These are phyloP conservation scores for Eucommia ulmoides DNA, from an alignment of 257 asterid genomes.

Conservation along the genomic window DNA sequence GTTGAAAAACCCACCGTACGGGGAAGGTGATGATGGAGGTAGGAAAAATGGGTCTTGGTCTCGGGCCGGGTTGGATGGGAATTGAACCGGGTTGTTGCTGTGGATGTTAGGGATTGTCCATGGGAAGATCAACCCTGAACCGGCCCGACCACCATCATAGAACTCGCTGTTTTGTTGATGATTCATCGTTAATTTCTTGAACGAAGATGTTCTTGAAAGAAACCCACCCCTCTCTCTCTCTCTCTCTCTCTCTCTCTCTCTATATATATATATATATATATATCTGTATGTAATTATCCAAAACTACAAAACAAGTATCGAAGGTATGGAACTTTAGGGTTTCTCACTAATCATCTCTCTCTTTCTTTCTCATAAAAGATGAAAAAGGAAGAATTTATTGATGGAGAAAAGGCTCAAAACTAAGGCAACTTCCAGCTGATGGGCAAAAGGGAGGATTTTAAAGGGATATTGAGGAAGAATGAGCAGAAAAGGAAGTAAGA, in stretches of 20 bases:
- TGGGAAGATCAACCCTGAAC: slow-evolving; percentile 30
- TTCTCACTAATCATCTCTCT: no score
- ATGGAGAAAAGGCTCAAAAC: slow-evolving; percentile 16
- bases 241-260: no score
- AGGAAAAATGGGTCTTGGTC: slow-evolving; percentile 55
- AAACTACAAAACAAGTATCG: no score
- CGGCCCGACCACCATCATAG: slow-evolving; percentile 11
- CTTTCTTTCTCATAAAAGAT: slow-evolving; percentile 18
- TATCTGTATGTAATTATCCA: no score
- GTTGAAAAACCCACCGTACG: slow-evolving; percentile 22
- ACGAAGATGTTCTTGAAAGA: no score
- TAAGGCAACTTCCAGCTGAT: slow-evolving; percentile 17
- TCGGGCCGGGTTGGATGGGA: slow-evolving; percentile 13
- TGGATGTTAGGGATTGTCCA: slow-evolving; percentile 46
- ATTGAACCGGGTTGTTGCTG: slow-evolving; percentile 26
- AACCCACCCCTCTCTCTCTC: no score
- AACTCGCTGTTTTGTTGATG: slow-evolving; percentile 30
- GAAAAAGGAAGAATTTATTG: slow-evolving; percentile 28
- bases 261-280: no score
- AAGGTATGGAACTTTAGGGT: no score
- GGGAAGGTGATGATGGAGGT: slow-evolving; percentile 37
- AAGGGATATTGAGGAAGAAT: slow-evolving; percentile 11
- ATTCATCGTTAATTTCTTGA: no score
- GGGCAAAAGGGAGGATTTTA: slow-evolving; percentile 18
- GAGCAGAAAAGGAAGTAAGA: slow-evolving; percentile 13